Evolutionary conservation across 73 alveolate genomes (phyloP), one percentile per base, ranked within the genome.

Genomic region (Blepharisma japonicum): DNA sequence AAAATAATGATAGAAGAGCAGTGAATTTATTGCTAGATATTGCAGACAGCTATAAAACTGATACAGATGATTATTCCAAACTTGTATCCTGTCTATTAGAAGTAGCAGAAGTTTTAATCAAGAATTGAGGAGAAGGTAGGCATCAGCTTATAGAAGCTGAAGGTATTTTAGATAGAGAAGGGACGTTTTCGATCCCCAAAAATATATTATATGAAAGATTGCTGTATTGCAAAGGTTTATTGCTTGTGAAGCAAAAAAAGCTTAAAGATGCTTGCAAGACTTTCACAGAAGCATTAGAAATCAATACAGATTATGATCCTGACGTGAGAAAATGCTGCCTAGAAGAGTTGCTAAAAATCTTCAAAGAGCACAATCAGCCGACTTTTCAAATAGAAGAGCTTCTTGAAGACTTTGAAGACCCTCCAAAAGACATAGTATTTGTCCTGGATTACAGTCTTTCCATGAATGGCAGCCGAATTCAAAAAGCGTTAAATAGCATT

Each of bases 381-480:
- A 74, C 77, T 21, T 71, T 7, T 7, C 47, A 71, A n/a, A 47
- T 83, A 45, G 82, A 83, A 25, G 49, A 20, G 53, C 55, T 77
- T 71, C 27, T 56, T 6, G 20, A 25, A 6, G 71, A 79, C 48
- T 83, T 66, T 56, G 38, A 83, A 6, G 81, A 83, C 47, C 71
- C 48, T 42, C 70, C 81, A 46, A 83, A 83, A 56, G 86, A 83
- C 56, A 76, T 83, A 6, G 86, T 83, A 8, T 83, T 83, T 76
- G 55, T 83, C 20, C 82, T 83, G 7, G 81, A 83, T 66, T 70
- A 56, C 6, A 83, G 81, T 48, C 7, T 27, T 6, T 14, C 66
- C 5, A 77, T 78, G 90, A 39, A 55, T n/a, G 79, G 55, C 38
- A 61, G 50, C 47, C 77, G 56, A 55, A 45, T 68, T 6, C 49